Evolutionary conservation across 495 filamentous ascomycete genomes (phyloP).

Genomic region (Penicillium ucsense): DNA sequence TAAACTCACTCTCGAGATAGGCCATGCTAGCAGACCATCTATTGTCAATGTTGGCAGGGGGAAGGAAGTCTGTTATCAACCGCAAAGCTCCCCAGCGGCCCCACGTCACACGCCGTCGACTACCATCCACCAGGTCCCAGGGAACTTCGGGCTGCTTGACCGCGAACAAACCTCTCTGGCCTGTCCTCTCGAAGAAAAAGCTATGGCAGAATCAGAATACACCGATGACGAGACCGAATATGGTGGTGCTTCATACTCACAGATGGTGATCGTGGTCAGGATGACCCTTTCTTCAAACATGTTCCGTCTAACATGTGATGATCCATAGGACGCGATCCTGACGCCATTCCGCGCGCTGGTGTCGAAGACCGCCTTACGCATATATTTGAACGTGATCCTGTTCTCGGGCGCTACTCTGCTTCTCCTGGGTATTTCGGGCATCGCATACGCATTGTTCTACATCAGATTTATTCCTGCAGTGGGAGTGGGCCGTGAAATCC

Average conservation of each 20-base stretch:
- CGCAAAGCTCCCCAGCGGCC: too few relatives aligned
- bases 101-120: too few relatives aligned
- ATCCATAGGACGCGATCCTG: slow-evolving; percentile 20
- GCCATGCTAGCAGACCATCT: too few relatives aligned
- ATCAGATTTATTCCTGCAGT: slow-evolving; percentile 68
- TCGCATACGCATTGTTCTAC: slow-evolving; percentile 74
- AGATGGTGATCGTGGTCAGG: slow-evolving; percentile 7
- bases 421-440: slow-evolving; percentile 51
- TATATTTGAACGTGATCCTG: slow-evolving; percentile 63
- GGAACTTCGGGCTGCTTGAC: slow-evolving; percentile 3
- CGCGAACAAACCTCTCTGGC: not conserved
- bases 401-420: slow-evolving; percentile 46
- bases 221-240: slow-evolving; percentile 19
- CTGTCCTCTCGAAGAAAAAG: not conserved
- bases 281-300: not conserved
- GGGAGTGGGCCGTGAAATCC: slow-evolving; percentile 53
- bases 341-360: slow-evolving; percentile 37
- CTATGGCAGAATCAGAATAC: slow-evolving; percentile 23
- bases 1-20: too few relatives aligned
- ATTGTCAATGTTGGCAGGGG: too few relatives aligned
- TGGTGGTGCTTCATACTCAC: slow-evolving; percentile 6
- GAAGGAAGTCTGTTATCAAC: too few relatives aligned
- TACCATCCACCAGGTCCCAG: not conserved
- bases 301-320: slow-evolving; percentile 6
- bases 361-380: slow-evolving; percentile 57